Evolutionary conservation across 192 early-diverging fungal genomes (phyloP).

Genomic region (Chytriomyces sp.): DNA sequence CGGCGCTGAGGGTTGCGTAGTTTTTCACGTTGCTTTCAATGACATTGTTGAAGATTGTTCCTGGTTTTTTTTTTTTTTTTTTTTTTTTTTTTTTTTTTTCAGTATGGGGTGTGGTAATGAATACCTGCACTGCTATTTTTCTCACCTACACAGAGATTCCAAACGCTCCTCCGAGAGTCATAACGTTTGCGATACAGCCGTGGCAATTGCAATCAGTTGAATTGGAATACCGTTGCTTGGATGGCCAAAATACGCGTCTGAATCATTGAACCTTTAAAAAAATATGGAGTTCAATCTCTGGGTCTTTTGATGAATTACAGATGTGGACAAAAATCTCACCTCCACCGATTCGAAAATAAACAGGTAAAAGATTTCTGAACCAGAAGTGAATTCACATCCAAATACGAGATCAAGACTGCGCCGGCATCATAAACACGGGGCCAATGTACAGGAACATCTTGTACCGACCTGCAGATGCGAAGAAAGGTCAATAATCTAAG

Average conservation of each 20-base stretch:
- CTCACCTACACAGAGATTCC: slow-evolving; percentile 57
- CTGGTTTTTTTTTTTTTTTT: too few relatives aligned
- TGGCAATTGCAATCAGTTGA: slow-evolving; percentile 53
- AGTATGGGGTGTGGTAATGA: too few relatives aligned
- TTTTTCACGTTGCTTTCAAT: slow-evolving; percentile 48
- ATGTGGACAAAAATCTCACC: slow-evolving; percentile 66
- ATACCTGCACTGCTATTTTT: not conserved
- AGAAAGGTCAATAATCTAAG: too few relatives aligned
- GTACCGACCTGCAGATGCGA: slow-evolving; percentile 55
- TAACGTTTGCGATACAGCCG: slow-evolving; percentile 71
- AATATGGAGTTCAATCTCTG: slow-evolving; percentile 60
- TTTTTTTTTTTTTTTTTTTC: slow-evolving; percentile 52
- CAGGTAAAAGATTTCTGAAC: slow-evolving; percentile 66
- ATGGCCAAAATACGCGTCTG: slow-evolving; percentile 77
- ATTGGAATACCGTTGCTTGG: slow-evolving; percentile 74
- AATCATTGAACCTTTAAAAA: slow-evolving; percentile 51
- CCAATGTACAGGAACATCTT: slow-evolving; percentile 68
- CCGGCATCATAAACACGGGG: slow-evolving; percentile 68
- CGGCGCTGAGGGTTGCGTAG: slow-evolving; percentile 27
- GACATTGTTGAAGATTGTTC: slow-evolving; percentile 68
- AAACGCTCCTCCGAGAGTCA: slow-evolving; percentile 66
- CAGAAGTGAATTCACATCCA: slow-evolving; percentile 57
- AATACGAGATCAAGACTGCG: slow-evolving; percentile 65
- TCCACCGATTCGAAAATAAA: slow-evolving; percentile 77
- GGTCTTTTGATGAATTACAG: slow-evolving; percentile 8